phyloP scores from a whole-genome alignment of 768 basidiomycete species.

The Suillus bovinus region DNA sequence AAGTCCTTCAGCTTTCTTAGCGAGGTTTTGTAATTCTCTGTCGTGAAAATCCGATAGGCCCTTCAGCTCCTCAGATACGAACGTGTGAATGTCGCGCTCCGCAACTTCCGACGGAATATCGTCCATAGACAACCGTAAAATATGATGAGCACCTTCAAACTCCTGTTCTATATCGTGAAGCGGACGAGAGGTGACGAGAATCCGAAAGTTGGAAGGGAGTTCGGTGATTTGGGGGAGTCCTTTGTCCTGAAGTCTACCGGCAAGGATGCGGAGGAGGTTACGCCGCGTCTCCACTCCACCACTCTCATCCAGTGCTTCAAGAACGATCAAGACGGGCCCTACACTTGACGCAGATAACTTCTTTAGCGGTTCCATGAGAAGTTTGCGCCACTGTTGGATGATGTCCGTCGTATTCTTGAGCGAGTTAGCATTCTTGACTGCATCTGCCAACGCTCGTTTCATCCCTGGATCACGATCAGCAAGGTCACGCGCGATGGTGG shows the following conservation, averaged over 20 bases:
- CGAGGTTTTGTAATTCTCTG: too few relatives aligned
- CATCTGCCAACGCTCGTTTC: background rate
- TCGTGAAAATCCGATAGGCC: background rate
- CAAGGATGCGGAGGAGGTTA: slow-evolving; percentile 22
- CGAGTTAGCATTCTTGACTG: background rate
- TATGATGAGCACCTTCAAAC: background rate
- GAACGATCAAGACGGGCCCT: slow-evolving; percentile 25
- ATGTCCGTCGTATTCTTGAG: slow-evolving; percentile 1
- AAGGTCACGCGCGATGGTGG: slow-evolving; percentile 28
- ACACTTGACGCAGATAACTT: slow-evolving; percentile 6
- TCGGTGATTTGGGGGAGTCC: background rate
- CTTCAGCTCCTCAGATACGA: background rate
- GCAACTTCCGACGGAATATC: background rate
- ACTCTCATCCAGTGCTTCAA: slow-evolving; percentile 26
- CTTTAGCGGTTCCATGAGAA: slow-evolving; percentile 18
- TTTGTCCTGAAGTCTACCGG: background rate
- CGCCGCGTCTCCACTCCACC: slow-evolving; percentile 12
- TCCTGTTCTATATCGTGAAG: background rate
- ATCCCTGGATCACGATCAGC: slow-evolving; percentile 16
- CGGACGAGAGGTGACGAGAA: slow-evolving; percentile 15
- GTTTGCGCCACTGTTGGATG: slow-evolving; percentile 16
- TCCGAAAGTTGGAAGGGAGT: slow-evolving; percentile 11
- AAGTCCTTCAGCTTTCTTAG: background rate
- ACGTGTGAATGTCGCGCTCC: background rate
- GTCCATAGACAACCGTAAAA: background rate